Conservation (phyloP, 805 yeast genomes). For the Teunomyces tritomae region DNA sequence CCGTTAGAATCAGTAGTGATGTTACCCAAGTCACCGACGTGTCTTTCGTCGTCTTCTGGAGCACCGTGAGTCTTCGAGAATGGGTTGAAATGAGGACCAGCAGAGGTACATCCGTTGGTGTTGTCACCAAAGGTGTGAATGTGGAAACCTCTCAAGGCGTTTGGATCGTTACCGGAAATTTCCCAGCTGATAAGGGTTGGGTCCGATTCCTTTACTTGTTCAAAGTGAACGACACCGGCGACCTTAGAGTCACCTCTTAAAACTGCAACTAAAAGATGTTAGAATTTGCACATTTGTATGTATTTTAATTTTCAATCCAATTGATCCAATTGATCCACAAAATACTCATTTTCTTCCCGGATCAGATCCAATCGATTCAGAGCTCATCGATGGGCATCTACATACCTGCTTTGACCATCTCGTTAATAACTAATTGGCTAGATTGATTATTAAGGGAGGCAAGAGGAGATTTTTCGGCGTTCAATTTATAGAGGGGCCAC, state of each 20-base stretch:
- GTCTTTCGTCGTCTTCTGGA: slow-evolving; percentile 77
- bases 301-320: neutral
- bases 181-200: slow-evolving; percentile 89
- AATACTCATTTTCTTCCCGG: neutral
- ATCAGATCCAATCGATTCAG: neutral
- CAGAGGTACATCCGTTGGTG: slow-evolving; percentile 98
- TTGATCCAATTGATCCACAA: neutral
- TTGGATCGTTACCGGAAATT: slow-evolving; percentile 83
- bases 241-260: slow-evolving; percentile 93
- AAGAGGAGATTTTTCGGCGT: neutral
- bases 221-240: slow-evolving; percentile 82
- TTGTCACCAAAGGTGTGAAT: slow-evolving; percentile 97
- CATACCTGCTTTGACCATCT: slow-evolving; percentile 68
- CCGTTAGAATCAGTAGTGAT: slow-evolving; percentile 83
- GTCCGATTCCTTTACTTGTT: slow-evolving; percentile 72
- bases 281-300: slow-evolving; percentile 12
- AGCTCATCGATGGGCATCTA: slow-evolving; percentile 10
- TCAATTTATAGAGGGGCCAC: neutral
- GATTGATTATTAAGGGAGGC: neutral
- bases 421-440: slow-evolving; percentile 12
- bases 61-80: slow-evolving; percentile 88
- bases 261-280: slow-evolving; percentile 67
- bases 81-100: slow-evolving; percentile 97
- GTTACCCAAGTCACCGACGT: slow-evolving; percentile 97
- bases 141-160: slow-evolving; percentile 95